Percentiles rank a stretch among this genome's conserved stretches.
Conservation (phyloP, 371 early-diverging fungal species). For the Mucor circinelloides region DNA sequence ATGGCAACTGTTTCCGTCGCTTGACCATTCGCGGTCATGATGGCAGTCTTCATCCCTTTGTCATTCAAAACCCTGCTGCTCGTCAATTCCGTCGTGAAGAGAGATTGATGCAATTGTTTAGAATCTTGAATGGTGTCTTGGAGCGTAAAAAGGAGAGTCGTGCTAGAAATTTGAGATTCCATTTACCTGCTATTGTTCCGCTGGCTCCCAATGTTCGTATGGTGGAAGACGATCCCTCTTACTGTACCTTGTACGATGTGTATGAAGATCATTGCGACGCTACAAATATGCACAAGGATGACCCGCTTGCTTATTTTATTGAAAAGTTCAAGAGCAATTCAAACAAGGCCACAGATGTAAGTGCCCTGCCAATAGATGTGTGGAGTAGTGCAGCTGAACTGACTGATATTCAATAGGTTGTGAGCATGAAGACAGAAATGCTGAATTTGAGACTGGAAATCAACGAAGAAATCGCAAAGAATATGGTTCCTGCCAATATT, state of each 20-base stretch:
- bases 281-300: constrained; percentile 75
- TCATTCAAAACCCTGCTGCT: constrained; percentile 89
- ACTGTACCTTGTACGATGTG: constrained; percentile 82
- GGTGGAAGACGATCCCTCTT: constrained; percentile 87
- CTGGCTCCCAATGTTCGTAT: constrained; percentile 91
- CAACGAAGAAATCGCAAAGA: constrained; percentile 73
- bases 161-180: constrained; percentile 80
- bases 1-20: constrained; percentile 73
- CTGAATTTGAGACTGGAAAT: constrained; percentile 80
- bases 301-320: constrained; percentile 74
- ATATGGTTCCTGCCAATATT: constrained; percentile 82
- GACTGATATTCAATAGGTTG: constrained; percentile 8
- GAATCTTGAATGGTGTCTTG: constrained; percentile 84
- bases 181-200: constrained; percentile 89
- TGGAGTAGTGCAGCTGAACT: not conserved
- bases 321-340: constrained; percentile 60
- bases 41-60: constrained; percentile 86
- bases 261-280: constrained; percentile 82
- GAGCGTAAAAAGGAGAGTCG: constrained; percentile 79
- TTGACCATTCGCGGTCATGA: constrained; percentile 91
- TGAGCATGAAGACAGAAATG: constrained; percentile 63
- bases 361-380: not conserved
- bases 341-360: constrained; percentile 42
- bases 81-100: constrained; percentile 91
- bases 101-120: constrained; percentile 88